Conservation (phyloP, 345 rosid species). For the Euphorbia pulcherrima region DNA sequence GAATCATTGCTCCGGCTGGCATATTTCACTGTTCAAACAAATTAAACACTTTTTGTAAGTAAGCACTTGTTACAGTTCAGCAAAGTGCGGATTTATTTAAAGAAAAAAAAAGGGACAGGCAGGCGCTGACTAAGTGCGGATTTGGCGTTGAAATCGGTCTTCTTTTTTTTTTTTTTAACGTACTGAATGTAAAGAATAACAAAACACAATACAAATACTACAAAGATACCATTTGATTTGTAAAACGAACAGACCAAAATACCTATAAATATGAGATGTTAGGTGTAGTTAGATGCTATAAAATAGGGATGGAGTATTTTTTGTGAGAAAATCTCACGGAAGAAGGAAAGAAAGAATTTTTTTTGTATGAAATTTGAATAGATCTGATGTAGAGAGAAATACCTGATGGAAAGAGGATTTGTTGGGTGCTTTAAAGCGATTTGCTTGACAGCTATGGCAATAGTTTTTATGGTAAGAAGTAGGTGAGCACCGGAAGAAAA, state of each 20-base stretch:
- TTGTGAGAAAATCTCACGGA: background rate
- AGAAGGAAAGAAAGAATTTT: background rate
- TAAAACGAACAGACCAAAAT: conserved; percentile 27
- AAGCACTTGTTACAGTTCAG: background rate
- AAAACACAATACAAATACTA: background rate
- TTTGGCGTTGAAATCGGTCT: conserved; percentile 10
- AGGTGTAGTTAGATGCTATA: conserved; percentile 4
- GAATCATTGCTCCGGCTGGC: conserved; percentile 62
- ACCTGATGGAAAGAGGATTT: conserved; percentile 5
- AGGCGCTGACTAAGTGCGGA: conserved; percentile 15
- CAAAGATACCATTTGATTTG: conserved; percentile 4
- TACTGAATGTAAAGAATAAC: conserved; percentile 20
- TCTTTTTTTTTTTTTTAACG: conserved; percentile 18
- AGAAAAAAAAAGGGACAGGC: background rate
- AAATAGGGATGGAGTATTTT: too few species aligned
- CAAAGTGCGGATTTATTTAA: background rate
- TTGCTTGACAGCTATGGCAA: conserved; percentile 12
- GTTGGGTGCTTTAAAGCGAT: conserved; percentile 4
- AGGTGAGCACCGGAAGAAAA: conserved; percentile 11
- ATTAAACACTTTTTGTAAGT: conserved; percentile 23
- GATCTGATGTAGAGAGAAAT: conserved; percentile 21
- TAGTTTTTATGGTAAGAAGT: conserved; percentile 19
- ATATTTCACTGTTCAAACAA: conserved; percentile 32
- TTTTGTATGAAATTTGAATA: background rate
- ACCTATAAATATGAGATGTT: conserved; percentile 14